phyloP scores from a whole-genome alignment of 208 protist species.

The Balamuthia mandrillaris region DNA sequence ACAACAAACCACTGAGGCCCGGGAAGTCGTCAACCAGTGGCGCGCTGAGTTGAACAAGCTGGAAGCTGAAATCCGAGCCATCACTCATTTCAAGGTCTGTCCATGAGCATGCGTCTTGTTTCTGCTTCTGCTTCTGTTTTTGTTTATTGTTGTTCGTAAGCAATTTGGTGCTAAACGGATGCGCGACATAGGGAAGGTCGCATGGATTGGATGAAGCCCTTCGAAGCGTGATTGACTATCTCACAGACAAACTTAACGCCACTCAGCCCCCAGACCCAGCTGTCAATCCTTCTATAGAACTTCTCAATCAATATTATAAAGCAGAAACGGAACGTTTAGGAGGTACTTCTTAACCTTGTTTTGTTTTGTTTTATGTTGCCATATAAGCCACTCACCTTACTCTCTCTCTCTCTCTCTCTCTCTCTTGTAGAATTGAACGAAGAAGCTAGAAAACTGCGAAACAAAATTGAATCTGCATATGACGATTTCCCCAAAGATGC shows the following conservation, averaged over 20 bases:
- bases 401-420: not conserved
- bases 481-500: not conserved
- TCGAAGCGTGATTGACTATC: conserved; percentile 3
- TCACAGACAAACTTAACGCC: not conserved
- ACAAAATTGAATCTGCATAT: not conserved
- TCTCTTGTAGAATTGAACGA: not conserved
- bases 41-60: not conserved
- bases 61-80: conserved; percentile 8
- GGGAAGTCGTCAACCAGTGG: not conserved
- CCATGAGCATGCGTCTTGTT: not conserved
- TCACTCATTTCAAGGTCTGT: conserved; percentile 16
- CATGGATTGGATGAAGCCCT: conserved; percentile 1
- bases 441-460: not conserved
- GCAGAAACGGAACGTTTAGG: not conserved
- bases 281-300: not conserved
- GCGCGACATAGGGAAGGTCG: conserved; percentile 18
- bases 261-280: not conserved
- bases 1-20: not conserved
- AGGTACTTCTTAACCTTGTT: no score
- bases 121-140: not conserved
- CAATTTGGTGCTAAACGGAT: no score
- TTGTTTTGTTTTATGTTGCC: no score
- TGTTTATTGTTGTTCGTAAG: not conserved
- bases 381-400: not conserved
- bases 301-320: not conserved